Evolutionary conservation across 129 eudicot genomes (phyloP), one percentile per base, ranked within the genome.

Genomic region (Artemisia annua): DNA sequence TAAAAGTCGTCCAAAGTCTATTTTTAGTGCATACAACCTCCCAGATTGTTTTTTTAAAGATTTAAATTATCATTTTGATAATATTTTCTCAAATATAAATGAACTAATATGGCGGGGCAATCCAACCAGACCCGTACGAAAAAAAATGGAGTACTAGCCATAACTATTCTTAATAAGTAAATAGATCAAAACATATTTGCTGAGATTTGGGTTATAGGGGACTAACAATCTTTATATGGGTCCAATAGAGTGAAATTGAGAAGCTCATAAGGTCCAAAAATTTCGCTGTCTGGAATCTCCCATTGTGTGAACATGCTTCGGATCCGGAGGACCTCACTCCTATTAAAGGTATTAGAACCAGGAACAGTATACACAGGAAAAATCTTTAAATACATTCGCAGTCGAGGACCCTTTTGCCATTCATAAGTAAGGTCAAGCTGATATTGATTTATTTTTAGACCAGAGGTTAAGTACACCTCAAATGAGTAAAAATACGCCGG

Each of bases 181-280:
- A 35, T 55, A 49, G 54, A 74, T 4, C 24, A 48, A 69, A 69
- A 39, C 3, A 48, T 3, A 80, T 51, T 58, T 32, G 8, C 43
- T 28, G 22, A 74, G 57, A 60, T 62, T 26, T 32, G 54, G 70
- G 77, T 77, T 58, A 73, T 28, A 73, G 63, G 69, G 69, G 49
- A 83, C 96, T 17, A 50, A 88, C 98, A 68, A 13, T 81, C 85
- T 72, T 8, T 51, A 58, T 92, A 92, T 24, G 87, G 89, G 14
- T 3, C 91, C 68, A 43, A 67, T 39, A 89, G 83, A 9, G 88
- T 83, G 89, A 89, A 87, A 79, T 80, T 52, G 56, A 89, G 78
- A 80, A 89, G 86, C 79, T 89, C 96, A 20, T 83, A 87, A 48
- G 98, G 98, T 82, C 98, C 98, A 70, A 92, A 92, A 51, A 80